Percentiles rank a stretch among this genome's conserved stretches.
These are phyloP conservation scores for Larix kaempferi DNA, from an alignment of 75 land plant genomes.

Conservation along the genomic window DNA sequence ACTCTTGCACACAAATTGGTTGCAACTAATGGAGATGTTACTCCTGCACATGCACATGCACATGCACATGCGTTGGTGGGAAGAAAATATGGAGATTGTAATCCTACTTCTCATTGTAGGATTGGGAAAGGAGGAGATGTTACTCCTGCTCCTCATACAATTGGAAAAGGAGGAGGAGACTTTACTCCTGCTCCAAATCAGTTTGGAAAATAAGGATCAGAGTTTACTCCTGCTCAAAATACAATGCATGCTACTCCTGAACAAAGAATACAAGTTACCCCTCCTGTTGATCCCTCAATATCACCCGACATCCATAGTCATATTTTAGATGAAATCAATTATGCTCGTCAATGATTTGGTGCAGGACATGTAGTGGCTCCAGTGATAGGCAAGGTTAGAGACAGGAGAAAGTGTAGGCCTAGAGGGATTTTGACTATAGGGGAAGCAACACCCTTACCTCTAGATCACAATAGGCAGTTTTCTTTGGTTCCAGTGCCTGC, in stretches of 20 bases:
- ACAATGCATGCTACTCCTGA: too few species aligned
- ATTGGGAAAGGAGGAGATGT: background rate
- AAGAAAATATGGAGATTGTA: background rate
- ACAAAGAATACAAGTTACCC: slow-evolving; percentile 22
- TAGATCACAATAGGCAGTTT: slow-evolving; percentile 1
- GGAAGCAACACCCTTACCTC: too few species aligned
- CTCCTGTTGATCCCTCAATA: slow-evolving; percentile 52
- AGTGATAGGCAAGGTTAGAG: too few species aligned
- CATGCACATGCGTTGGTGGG: background rate
- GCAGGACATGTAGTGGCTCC: slow-evolving; percentile 59
- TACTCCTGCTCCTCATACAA: too few species aligned
- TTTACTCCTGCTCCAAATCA: background rate
- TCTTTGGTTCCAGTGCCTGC: too few species aligned
- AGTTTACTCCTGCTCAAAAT: too few species aligned
- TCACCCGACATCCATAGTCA: slow-evolving; percentile 51
- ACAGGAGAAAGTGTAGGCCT: too few species aligned
- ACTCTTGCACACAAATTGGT: too few species aligned
- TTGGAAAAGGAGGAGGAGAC: too few species aligned
- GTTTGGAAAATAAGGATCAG: background rate
- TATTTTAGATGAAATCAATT: background rate
- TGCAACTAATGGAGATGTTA: too few species aligned
- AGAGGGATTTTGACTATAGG: too few species aligned
- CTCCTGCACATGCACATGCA: too few species aligned
- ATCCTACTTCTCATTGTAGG: background rate
- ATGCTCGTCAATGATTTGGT: slow-evolving; percentile 43